Evolutionary conservation across 2,329 filamentous ascomycete species (phyloP), one percentile per base, ranked within the genome.

Genomic region (Sporothrix sp.): DNA sequence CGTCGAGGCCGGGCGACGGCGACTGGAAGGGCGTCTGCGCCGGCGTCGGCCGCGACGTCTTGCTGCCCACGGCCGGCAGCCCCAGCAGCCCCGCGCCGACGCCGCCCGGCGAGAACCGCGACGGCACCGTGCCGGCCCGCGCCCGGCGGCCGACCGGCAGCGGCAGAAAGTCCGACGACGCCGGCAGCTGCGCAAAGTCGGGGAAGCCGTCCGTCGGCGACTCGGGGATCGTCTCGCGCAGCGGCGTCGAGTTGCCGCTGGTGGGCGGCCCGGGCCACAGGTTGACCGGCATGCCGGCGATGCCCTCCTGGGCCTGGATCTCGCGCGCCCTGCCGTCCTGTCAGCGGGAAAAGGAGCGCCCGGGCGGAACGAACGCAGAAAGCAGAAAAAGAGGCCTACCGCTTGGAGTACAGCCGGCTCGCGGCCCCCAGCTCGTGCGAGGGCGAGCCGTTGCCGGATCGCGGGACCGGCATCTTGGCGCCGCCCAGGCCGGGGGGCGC

Each of bases 151-250:
- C 79, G 60, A 85, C 76, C 51, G 84, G 81, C 54, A 84, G 64
- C 52, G 73, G 76, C 54, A 83, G 78, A 58, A 84, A 65, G 53
- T 73, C 76, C 57, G 82, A 78, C 57, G 84, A 78, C 8, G 83
- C 76, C 37, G 85, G 77, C 37, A 86, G 75, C 59, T 82, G 80
- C 57, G 85, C 78, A 64, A 95, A 88, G 66, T 95, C 90, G 52
- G 93, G 90, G 61, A 97, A 97, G 59, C 87, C 91, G 71, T 96
- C 91, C 58, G 86, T 93, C 28, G 93, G 93, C 32, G 91, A 96
- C 70, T 98, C 93, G 57, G 91, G 90, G 55, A 98, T 97, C 58
- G 91, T 96, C 71, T 97, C 93, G 62, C 93, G 87, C 47, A 98
- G 78, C 59, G 93, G 93, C 37, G 91, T 96, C 18, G 91, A 96